Evolutionary conservation across 1,284 basidiomycete species (phyloP), one percentile per base, ranked within the genome.

Genomic region (Baeospora myosura): DNA sequence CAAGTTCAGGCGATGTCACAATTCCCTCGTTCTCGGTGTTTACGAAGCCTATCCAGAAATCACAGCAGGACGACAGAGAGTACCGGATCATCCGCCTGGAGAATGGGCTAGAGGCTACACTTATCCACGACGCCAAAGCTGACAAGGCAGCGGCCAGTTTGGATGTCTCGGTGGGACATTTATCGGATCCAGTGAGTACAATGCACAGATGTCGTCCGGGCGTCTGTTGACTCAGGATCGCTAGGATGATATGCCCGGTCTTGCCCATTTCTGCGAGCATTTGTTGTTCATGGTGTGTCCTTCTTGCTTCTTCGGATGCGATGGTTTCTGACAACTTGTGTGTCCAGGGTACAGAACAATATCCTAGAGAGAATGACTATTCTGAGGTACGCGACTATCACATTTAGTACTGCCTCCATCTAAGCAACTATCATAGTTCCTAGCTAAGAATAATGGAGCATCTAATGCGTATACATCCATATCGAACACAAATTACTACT

Each of bases 381-480:
- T 82, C 80, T 25, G 83, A 90, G 66, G 86, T 82, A 48, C 25
- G 20, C 7, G 20, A 6, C n/a, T 30, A 14, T 28, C 14, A 38
- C 28, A 32, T 14, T 31, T 34, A 33, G 10, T 36, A 45, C 47
- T 41, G 21, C 7, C 18, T 29, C 17, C 20, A 17, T 28, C 18
- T 32, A 6, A 40, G 14, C 16, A 10, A 43, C 34, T 4, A 29
- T 20, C 33, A 28, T 54, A 90, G 74, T 98, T 81, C 62, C 76
- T 99, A 14, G 76, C 90, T 33, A 87, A 90, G 59, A 88, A 98
- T 62, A 91, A 89, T 35, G 96, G 96, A 16, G 65, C 68, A 46
- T 94, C 91, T 3, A 99, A 98, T 60, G 96, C 96, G 3, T 98
- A 83, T 64, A 98, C 96, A 0, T 83, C 88, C 2, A 86, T 94